phyloP scores from a whole-genome alignment of 805 yeast genomes.

The Wickerhamomyces ciferrii region DNA sequence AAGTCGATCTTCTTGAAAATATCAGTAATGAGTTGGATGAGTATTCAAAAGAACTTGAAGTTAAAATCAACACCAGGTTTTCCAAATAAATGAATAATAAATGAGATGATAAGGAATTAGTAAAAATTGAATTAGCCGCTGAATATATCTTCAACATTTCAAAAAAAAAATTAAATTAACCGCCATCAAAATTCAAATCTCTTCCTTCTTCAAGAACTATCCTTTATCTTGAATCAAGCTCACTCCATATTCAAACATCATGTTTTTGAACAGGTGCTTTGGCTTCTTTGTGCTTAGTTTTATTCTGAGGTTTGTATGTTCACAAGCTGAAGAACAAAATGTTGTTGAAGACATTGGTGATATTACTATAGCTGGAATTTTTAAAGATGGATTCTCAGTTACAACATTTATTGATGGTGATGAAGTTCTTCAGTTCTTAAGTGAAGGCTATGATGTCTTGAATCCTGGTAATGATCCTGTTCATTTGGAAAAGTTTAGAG shows the following conservation, averaged over 20 bases:
- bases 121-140: background rate
- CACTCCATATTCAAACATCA: too few relatives aligned
- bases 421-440: background rate
- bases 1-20: constrained; percentile 35
- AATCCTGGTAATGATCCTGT: constrained; percentile 8
- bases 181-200: background rate
- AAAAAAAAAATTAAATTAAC: background rate
- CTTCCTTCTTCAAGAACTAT: background rate
- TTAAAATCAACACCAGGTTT: constrained; percentile 27
- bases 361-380: background rate
- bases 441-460: constrained; percentile 2
- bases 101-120: background rate
- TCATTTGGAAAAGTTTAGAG: constrained; percentile 10
- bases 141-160: too few relatives aligned
- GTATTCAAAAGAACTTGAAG: constrained; percentile 53
- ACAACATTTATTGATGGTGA: background rate
- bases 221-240: too few relatives aligned
- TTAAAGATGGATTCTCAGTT: background rate
- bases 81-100: constrained; percentile 5
- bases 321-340: background rate
- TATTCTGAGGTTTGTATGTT: background rate
- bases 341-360: background rate
- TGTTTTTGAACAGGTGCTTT: too few relatives aligned
- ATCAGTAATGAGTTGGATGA: constrained; percentile 54
- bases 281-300: too few relatives aligned